phyloP scores from a whole-genome alignment of 805 yeast genomes.

The Starmerella powellii region DNA sequence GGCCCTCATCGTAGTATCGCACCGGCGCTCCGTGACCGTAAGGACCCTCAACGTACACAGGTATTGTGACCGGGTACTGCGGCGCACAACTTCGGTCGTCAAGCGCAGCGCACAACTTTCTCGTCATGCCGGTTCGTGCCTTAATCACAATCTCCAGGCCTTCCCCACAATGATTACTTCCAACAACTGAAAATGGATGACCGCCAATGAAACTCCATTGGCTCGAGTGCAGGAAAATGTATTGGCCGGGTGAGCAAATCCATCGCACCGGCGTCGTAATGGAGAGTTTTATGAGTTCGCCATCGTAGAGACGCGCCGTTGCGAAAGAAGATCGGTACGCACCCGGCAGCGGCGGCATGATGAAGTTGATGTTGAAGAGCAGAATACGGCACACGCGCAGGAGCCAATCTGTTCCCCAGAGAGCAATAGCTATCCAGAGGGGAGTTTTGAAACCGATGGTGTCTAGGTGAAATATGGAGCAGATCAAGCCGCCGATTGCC shows the following conservation, averaged over 20 bases:
- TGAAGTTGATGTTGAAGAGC: conserved; percentile 27
- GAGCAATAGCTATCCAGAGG: conserved; percentile 41
- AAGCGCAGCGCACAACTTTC: conserved; percentile 29
- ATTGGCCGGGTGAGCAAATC: conserved; percentile 50
- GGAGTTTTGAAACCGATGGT: conserved; percentile 45
- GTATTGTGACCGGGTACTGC: conserved; percentile 29
- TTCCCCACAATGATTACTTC: conserved; percentile 31
- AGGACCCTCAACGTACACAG: conserved; percentile 48
- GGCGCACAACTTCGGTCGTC: conserved; percentile 28
- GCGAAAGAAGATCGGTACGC: conserved; percentile 28
- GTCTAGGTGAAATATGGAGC: conserved; percentile 44
- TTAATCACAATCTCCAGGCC: conserved; percentile 40
- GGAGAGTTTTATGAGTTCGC: conserved; percentile 39
- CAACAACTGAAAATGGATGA: conserved; percentile 52
- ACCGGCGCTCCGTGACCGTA: conserved; percentile 43
- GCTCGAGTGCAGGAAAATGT: conserved; percentile 43
- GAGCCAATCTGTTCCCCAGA: conserved; percentile 59
- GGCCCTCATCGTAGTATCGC: conserved; percentile 36
- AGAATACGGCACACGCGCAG: conserved; percentile 43
- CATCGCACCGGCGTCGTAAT: conserved; percentile 44
- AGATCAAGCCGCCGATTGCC: conserved; percentile 41
- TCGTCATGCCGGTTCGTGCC: conserved; percentile 45
- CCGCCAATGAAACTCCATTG: conserved; percentile 48
- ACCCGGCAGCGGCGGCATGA: conserved; percentile 31
- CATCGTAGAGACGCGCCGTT: conserved; percentile 32